Conservation (phyloP, 1,284 basidiomycete genomes). For the Hemileia vastatrix region DNA sequence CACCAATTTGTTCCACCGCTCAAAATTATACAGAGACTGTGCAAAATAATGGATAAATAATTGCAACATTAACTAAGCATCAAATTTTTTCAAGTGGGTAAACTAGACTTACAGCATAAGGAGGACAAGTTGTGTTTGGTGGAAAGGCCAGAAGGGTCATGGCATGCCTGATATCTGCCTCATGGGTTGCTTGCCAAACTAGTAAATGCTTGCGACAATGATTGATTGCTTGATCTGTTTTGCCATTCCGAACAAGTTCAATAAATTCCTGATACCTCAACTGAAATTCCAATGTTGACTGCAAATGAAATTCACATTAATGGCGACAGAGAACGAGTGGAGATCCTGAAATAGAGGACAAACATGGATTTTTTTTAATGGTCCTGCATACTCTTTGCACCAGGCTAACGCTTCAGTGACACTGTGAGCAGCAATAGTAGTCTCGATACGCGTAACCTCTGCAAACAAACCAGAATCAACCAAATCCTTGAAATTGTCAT, state of each 20-base stretch:
- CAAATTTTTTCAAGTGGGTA: too few species aligned
- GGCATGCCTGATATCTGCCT: constrained; percentile 64
- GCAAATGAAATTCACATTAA: constrained; percentile 10
- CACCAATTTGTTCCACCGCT: constrained; percentile 64
- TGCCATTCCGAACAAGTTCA: constrained; percentile 67
- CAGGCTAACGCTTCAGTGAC: constrained; percentile 81
- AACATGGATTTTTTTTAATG: constrained; percentile 66
- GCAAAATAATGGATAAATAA: background rate
- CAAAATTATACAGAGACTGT: constrained; percentile 68
- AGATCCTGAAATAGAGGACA: constrained; percentile 28
- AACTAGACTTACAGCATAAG: constrained; percentile 46
- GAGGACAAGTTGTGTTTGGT: constrained; percentile 56
- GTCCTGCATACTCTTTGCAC: constrained; percentile 92
- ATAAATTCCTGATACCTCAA: constrained; percentile 92
- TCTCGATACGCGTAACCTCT: constrained; percentile 75
- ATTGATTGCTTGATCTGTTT: constrained; percentile 64
- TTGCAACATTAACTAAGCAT: too few species aligned
- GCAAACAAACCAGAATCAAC: constrained; percentile 66
- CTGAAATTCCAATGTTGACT: constrained; percentile 93
- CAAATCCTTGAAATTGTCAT: constrained; percentile 46
- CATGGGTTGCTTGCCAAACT: constrained; percentile 64
- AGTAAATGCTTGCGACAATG: constrained; percentile 75
- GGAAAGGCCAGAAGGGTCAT: constrained; percentile 65
- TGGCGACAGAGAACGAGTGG: background rate
- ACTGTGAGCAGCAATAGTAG: constrained; percentile 62